These are phyloP conservation scores for Trichophyton equinum DNA, from an alignment of 2,329 filamentous ascomycete species.

Conservation along the genomic window DNA sequence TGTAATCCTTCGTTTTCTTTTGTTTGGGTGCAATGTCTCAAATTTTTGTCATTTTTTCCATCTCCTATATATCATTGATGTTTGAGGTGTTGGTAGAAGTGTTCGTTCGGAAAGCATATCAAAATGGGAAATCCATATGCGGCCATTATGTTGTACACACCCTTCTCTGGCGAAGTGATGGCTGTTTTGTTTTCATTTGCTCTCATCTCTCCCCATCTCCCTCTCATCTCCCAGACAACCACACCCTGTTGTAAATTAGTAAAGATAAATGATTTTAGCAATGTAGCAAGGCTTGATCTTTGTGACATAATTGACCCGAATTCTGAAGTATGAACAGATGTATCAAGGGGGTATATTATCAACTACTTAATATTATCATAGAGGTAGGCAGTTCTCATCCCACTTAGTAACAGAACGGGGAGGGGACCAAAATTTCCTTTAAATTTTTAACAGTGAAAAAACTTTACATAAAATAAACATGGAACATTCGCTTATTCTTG, in stretches of 20 bases:
- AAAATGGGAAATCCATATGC: conserved; percentile 4
- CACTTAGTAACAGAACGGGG: too few species aligned
- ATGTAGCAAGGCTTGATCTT: not conserved
- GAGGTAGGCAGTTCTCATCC: too few species aligned
- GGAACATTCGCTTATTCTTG: not conserved
- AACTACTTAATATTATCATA: too few species aligned
- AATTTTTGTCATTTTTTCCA: not conserved
- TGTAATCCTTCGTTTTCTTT: conserved; percentile 5
- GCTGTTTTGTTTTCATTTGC: conserved; percentile 12
- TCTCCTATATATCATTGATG: conserved; percentile 1
- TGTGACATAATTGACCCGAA: not conserved
- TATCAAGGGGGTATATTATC: too few species aligned
- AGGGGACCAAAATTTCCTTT: not conserved
- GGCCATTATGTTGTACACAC: not conserved
- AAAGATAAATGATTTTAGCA: not conserved
- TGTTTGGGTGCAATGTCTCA: not conserved
- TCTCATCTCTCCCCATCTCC: conserved; percentile 18
- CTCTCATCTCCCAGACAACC: not conserved
- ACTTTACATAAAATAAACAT: not conserved
- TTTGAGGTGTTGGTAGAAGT: conserved; percentile 2
- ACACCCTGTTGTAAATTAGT: conserved; percentile 2
- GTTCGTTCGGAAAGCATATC: conserved; percentile 1
- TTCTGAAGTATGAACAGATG: not conserved
- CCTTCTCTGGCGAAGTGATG: not conserved
- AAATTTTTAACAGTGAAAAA: not conserved